Evolutionary conservation across 179 eudicot genomes (phyloP), one percentile per base, ranked within the genome.

Genomic region (Amaranthus tricolor): DNA sequence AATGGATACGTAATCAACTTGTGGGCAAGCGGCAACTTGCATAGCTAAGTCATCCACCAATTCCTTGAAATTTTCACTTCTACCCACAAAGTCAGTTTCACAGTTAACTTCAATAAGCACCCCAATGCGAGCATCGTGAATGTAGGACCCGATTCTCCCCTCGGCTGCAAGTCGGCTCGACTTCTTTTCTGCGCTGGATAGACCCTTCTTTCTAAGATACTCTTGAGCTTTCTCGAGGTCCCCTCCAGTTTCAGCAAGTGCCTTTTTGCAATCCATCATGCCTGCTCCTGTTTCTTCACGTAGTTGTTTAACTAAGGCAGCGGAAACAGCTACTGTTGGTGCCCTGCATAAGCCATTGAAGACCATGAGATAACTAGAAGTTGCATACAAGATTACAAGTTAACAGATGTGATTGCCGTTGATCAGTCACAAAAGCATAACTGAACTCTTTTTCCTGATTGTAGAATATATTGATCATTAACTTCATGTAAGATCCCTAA

Each of bases 191-290:
- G 99, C 98, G 6, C 90, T 57, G 24, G 97, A 85, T 48, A 95
- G 90, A 11, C 99, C 99, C 79, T 95, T 95, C 85, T 93, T 95
- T 50, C 96, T 78, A 3, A 95, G 98, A 80, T 90, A 93, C 71
- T 91, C 98, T 73, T 93, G 97, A 60, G 99, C 98, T 73, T 93
- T 88, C 74, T 85, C 90, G 6, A 95, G 84, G 82, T 93, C 90
- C 12, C 97, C 99, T 71, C 88, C 98, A 0, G 98, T 90, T 82
- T 93, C 98, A 12, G 97, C 69, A 9, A 93, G 91, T 21, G 98
- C 98, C 84, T 88, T 95, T 81, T 93, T 95, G 87, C 98, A 95
- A 75, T 91, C 99, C 99, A 95, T 95, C 99, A 95, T 95, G 58
- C 99, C 99, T 6, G 98, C 98, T 71, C 99, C 98, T 0, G 90